Conservation (phyloP, 805 yeast species). For the Candida silvicultrix region DNA sequence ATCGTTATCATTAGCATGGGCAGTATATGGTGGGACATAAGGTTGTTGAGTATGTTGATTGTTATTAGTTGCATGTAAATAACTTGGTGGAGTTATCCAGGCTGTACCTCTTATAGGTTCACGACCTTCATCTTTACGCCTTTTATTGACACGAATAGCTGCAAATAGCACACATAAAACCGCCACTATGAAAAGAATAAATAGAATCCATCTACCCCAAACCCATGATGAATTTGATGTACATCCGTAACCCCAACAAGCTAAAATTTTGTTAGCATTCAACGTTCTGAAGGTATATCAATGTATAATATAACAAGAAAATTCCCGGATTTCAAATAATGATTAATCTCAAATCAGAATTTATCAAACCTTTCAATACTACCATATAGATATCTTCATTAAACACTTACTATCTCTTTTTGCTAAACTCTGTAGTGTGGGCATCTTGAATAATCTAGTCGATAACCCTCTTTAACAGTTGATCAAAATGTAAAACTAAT, state of each 20-base stretch:
- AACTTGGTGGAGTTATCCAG: slow-evolving; percentile 86
- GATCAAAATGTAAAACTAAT: no score
- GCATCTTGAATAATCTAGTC: neutral
- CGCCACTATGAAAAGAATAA: slow-evolving; percentile 51
- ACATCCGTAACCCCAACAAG: slow-evolving; percentile 17
- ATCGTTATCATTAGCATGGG: slow-evolving; percentile 60
- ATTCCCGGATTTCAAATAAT: neutral
- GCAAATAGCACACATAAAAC: slow-evolving; percentile 39
- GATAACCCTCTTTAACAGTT: no score
- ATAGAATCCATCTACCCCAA: slow-evolving; percentile 32
- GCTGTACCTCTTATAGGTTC: slow-evolving; percentile 70
- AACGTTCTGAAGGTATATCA: no score
- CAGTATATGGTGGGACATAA: slow-evolving; percentile 67
- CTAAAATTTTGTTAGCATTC: no score
- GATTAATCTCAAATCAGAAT: no score
- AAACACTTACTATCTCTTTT: neutral
- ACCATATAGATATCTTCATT: no score
- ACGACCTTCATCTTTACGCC: slow-evolving; percentile 36
- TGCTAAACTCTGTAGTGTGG: neutral
- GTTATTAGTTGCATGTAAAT: slow-evolving; percentile 26
- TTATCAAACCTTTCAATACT: no score
- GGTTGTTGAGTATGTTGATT: slow-evolving; percentile 30
- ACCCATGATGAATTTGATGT: slow-evolving; percentile 7
- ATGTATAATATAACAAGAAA: neutral
- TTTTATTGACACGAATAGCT: slow-evolving; percentile 49